Conservation (phyloP, 331 rosid genomes). For the Acacia concinna region DNA sequence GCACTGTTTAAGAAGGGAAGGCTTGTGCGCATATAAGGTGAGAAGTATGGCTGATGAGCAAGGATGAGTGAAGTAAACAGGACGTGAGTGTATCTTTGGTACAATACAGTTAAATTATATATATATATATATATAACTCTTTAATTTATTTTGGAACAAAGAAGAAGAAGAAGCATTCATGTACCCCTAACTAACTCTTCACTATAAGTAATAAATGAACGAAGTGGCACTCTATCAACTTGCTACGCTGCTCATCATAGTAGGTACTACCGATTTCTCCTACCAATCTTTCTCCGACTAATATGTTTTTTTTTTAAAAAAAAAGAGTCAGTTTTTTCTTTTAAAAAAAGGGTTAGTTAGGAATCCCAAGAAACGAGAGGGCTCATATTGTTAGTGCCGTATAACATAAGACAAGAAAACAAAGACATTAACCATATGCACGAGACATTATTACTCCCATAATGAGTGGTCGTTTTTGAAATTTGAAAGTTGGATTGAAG, state of each 20-base stretch:
- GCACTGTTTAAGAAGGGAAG: background rate
- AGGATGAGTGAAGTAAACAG: background rate
- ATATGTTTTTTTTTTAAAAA: no score
- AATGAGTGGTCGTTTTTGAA: no score
- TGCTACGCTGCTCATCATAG: background rate
- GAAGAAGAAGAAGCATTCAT: slow-evolving; percentile 13
- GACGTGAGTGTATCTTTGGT: background rate
- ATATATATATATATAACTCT: background rate
- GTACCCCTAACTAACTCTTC: slow-evolving; percentile 1
- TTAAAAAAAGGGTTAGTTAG: background rate
- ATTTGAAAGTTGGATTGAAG: no score
- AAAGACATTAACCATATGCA: no score
- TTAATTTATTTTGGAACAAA: background rate
- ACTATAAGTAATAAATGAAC: slow-evolving; percentile 32
- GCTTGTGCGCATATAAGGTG: slow-evolving; percentile 26
- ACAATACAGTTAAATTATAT: background rate
- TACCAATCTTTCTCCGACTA: background rate
- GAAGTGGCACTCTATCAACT: background rate
- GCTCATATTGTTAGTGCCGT: background rate
- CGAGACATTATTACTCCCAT: no score
- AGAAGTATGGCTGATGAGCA: slow-evolving; percentile 20
- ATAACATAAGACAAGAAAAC: no score
- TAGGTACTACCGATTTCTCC: background rate
- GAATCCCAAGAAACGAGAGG: background rate
- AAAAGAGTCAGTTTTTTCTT: background rate